A percentile compares a stretch with the other conserved stretches of the same genome.
Evolutionary conservation across 768 basidiomycete genomes (phyloP).

Genomic region (Tylopilus plumbeoviolaceoides): DNA sequence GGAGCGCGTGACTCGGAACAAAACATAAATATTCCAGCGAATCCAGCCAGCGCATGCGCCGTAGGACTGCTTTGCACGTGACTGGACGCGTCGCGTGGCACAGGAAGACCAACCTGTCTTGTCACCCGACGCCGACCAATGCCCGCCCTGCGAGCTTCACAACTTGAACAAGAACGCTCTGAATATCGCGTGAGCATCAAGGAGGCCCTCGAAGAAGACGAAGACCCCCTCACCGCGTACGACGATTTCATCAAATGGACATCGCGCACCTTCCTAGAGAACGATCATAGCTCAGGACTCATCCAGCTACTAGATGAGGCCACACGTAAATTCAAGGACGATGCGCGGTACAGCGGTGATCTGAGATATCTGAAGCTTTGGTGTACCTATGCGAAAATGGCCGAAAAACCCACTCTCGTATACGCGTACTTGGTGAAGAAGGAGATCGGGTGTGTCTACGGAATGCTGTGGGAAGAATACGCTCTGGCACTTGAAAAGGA

Average conservation of each 20-base stretch:
- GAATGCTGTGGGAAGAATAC: slow-evolving; percentile 88
- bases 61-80: slow-evolving; percentile 53
- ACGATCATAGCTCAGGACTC: slow-evolving; percentile 67
- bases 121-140: slow-evolving; percentile 14
- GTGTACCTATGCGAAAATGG: slow-evolving; percentile 79
- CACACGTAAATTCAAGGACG: slow-evolving; percentile 75
- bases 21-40: slow-evolving; percentile 57
- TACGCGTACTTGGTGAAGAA: slow-evolving; percentile 72
- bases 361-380: slow-evolving; percentile 89
- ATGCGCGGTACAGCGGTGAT: slow-evolving; percentile 83
- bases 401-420: slow-evolving; percentile 63
- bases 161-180: slow-evolving; percentile 28
- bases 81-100: slow-evolving; percentile 29
- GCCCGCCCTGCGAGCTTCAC: slow-evolving; percentile 24
- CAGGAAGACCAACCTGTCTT: slow-evolving; percentile 10
- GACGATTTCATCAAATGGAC: slow-evolving; percentile 90
- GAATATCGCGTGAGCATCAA: slow-evolving; percentile 39
- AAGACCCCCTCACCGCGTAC: slow-evolving; percentile 84
- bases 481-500: slow-evolving; percentile 71
- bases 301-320: slow-evolving; percentile 80
- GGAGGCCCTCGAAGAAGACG: slow-evolving; percentile 63
- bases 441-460: slow-evolving; percentile 73
- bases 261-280: slow-evolving; percentile 69
- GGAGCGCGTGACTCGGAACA: neutral
- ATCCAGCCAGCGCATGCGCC: slow-evolving; percentile 64